Base-by-base conservation (phyloP, 345 rosid genomes). In the Hirschfeldia incana region DNA sequence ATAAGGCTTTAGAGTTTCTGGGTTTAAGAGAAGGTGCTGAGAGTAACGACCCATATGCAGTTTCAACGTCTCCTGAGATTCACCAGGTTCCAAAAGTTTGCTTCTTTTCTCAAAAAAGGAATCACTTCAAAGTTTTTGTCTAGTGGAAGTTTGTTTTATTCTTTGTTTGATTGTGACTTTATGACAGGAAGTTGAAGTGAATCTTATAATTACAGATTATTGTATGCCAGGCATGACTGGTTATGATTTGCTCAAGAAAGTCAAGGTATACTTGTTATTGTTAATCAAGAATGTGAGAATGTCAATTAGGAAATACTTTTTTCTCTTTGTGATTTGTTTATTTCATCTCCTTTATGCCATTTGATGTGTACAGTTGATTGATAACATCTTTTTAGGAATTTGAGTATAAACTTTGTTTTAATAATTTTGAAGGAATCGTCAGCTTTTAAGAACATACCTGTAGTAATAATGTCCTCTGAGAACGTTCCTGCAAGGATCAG, bases 211-310 rank as follows among this genome's bases (percentile, higher is more conserved):
- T 82, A 93, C 97, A 6, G 98, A 93, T 79, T 93, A 85, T 70
- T 87, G 89, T 68, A 93, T 89, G 98, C 98, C 94, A 6, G 92
- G 97, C 72, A 93, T 90, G 87, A 93, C 85, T 63, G 97, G 98
- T 66, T 91, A 88, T 84, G 98, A 89, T 84, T 83, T 93, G 33
- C 94, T 93, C 70, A 89, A 88, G 87, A 84, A 84, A 72, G 80
- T 93, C 77, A 91, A 93, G 97, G 98, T 81, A 65, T n/a, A 67
- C 70, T 53, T 44, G 55, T 39, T 65, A 37, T n/a, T 8, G 37
- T n/a, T 72, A 53, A 72, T 65, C 66, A 64, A 65, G 73, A 58
- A 37, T 65, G 27, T 72, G 76, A 70, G 59, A 78, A 72, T 72
- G 73, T 72, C 77, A 66, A 78, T 29, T 51, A 63, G 71, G 81